Evolutionary conservation across 2,329 filamentous ascomycete genomes (phyloP).

Genomic region (Ophiostoma pallidulum): DNA sequence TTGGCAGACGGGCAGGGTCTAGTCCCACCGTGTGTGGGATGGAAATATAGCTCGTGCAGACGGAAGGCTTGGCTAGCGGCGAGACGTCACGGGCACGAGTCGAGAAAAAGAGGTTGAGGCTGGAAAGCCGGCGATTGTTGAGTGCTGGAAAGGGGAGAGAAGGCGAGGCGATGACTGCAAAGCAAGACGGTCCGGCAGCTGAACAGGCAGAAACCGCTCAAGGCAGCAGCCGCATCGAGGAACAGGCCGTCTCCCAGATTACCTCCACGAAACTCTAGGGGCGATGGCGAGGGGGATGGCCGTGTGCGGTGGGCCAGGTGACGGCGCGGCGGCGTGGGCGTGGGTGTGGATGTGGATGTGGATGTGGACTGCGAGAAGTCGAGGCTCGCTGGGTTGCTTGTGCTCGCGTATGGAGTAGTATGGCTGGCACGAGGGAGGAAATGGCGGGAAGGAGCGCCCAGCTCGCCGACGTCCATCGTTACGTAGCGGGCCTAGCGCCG

Average conservation of each 20-base stretch:
- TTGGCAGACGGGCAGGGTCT: background rate
- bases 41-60: slow-evolving; percentile 2
- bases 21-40: slow-evolving; percentile 2
- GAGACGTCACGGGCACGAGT: background rate
- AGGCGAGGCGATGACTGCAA: slow-evolving; percentile 2
- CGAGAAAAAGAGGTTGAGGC: background rate
- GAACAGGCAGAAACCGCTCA: background rate
- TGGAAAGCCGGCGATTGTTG: too few relatives aligned
- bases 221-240: slow-evolving; percentile 2
- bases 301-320: background rate
- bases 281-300: too few relatives aligned
- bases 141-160: background rate
- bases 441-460: slow-evolving; percentile 5
- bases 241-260: too few relatives aligned
- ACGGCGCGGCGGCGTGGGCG: background rate
- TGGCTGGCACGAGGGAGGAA: slow-evolving; percentile 10
- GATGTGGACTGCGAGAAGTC: background rate
- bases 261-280: too few relatives aligned
- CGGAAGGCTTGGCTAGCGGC: background rate
- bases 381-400: slow-evolving; percentile 6
- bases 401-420: slow-evolving; percentile 16
- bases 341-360: too few relatives aligned
- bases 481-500: slow-evolving; percentile 6
- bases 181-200: slow-evolving; percentile 2
- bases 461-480: too few relatives aligned